These are phyloP conservation scores for Camellia sinensis DNA, from an alignment of 148 eudicot genomes.

Conservation along the genomic window DNA sequence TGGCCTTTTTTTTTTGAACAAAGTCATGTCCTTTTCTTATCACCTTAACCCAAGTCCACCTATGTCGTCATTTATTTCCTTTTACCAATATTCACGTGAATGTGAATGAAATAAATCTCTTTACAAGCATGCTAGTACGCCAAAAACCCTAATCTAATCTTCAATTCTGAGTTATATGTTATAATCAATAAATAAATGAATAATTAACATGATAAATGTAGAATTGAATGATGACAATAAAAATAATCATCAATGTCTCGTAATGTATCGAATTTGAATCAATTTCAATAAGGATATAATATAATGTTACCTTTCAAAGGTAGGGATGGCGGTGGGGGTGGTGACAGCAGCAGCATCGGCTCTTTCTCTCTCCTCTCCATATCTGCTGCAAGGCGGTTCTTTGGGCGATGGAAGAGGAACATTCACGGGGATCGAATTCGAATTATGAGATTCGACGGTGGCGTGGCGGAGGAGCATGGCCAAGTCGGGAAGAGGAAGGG, in stretches of 20 bases:
- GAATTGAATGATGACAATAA: neutral
- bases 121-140: no score
- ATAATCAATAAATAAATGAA: neutral
- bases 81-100: no score
- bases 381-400: neutral
- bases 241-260: neutral
- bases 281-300: neutral
- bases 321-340: no score
- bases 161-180: no score
- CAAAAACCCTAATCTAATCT: no score
- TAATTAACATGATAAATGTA: neutral
- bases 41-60: no score
- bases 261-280: neutral
- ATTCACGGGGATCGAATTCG: neutral
- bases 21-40: no score
- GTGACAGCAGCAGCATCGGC: neutral
- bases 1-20: no score
- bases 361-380: conserved; percentile 27
- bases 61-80: no score
- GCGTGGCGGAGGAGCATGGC: conserved; percentile 17
- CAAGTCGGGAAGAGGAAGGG: conserved; percentile 60
- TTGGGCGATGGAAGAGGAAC: conserved; percentile 49
- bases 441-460: neutral
- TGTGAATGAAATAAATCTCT: no score
- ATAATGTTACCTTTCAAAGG: no score